phyloP scores from a whole-genome alignment of 768 basidiomycete genomes.

The Pulveroboletus ravenelii region DNA sequence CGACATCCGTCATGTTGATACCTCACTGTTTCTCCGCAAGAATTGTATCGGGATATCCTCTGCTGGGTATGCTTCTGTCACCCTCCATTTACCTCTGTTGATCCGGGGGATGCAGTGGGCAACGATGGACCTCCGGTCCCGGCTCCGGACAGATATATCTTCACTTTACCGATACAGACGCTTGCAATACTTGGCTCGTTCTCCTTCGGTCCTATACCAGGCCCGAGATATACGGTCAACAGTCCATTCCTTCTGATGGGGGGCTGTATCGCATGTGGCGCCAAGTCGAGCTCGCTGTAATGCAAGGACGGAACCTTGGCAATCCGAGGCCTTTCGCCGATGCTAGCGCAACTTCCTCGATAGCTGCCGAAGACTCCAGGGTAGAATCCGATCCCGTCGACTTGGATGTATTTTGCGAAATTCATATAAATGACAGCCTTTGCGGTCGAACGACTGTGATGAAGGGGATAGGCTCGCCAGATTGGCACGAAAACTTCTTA shows the following conservation, averaged over 20 bases:
- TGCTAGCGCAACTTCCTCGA: constrained; percentile 21
- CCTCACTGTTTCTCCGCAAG: constrained; percentile 71
- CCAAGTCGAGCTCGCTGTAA: constrained; percentile 66
- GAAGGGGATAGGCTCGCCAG: constrained; percentile 58
- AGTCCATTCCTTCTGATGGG: constrained; percentile 51
- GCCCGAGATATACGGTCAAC: constrained; percentile 71
- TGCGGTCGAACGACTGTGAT: constrained; percentile 74
- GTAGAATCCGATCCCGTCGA: constrained; percentile 52
- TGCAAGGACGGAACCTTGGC: constrained; percentile 73
- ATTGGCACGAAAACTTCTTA: constrained; percentile 80
- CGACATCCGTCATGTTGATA: constrained; percentile 73
- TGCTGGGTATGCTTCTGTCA: constrained; percentile 40
- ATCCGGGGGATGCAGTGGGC: constrained; percentile 39
- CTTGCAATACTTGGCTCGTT: constrained; percentile 70
- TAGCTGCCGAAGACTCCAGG: constrained; percentile 31
- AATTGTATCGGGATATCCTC: constrained; percentile 72
- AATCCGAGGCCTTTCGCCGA: constrained; percentile 36
- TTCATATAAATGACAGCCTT: constrained; percentile 62
- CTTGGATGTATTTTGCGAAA: constrained; percentile 72
- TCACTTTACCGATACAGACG: constrained; percentile 60
- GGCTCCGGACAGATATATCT: constrained; percentile 68
- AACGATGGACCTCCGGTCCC: constrained; percentile 51
- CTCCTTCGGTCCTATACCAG: constrained; percentile 77
- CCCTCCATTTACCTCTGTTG: constrained; percentile 5
- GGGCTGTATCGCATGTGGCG: constrained; percentile 88